Base-by-base conservation (phyloP, 495 filamentous ascomycete species). In the Hyaloscypha hepaticicola region DNA sequence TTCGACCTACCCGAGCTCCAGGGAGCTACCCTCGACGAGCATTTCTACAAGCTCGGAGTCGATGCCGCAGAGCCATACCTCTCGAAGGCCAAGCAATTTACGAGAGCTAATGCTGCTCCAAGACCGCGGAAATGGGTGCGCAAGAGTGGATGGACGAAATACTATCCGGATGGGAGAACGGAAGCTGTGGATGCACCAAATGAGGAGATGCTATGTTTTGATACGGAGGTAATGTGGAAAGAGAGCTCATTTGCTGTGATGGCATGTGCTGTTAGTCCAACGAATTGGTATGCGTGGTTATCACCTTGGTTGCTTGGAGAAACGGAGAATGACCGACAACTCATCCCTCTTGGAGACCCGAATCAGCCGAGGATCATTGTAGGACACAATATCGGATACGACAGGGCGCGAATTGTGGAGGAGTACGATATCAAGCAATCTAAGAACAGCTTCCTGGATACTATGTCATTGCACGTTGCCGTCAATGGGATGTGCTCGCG, bases 401-500 rank as follows among this genome's bases (percentile, higher is more conserved):
- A 99, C 73, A 83, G 95, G 12, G 93, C 94, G 25, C 85, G 96
- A 27, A 85, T 97, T 56, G 72, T 84, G 12, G 95, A 99, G 74
- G 95, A 99, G 74, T 99, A 99, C 72, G 82, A 88, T 69, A 73
- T 97, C 45, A 76, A 82, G 57, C 93, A 96, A 72, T 86, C 91
- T 26, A 85, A 85, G 58, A 98, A 91, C 68, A 91, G 85, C 49
- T 99, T 96, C 70, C 74, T 99, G 27, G 95, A 99, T 78, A 99
- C 95, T 2, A 99, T 99, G 95, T 97, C 93, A 9, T 80, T 99
- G 57, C 95, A 99, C 73, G 93, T 97, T 8, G 95, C 95, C 14
- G 93, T 97, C 9, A 99, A 99, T 71, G 95, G 95, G 31, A 99
- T 99, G 95, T 99, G 95, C 73, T 97, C 95, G 11, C 89, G 89